These are phyloP conservation scores for Phytophthora sp. DNA, from an alignment of 352 stramenopile species.

Conservation along the genomic window DNA sequence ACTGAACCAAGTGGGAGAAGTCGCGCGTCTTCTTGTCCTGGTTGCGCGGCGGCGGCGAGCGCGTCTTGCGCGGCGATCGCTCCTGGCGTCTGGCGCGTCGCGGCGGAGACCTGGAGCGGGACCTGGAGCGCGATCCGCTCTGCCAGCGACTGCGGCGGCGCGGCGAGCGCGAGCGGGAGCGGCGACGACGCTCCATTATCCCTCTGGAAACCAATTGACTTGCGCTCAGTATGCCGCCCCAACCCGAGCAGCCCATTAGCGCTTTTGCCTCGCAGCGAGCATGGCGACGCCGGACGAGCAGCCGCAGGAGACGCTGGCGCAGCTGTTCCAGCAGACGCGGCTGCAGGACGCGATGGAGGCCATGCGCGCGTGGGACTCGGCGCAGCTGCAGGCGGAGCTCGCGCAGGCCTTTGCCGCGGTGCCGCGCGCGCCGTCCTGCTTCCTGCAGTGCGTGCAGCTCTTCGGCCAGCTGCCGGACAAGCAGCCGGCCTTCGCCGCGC, in stretches of 20 bases:
- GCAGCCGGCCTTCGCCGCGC: constrained; percentile 15
- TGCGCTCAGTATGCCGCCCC: constrained; percentile 12
- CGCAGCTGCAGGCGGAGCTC: constrained; percentile 37
- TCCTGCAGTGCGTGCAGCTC: constrained; percentile 46
- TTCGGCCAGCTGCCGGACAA: constrained; percentile 33
- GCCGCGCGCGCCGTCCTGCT: constrained; percentile 34
- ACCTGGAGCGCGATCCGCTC: constrained; percentile 12
- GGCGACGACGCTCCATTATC: constrained; percentile 16
- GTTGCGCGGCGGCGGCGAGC: constrained; percentile 16
- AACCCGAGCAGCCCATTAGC: constrained; percentile 3
- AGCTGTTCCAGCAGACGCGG: constrained; percentile 39
- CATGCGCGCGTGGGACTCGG: constrained; percentile 45
- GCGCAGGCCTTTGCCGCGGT: constrained; percentile 38
- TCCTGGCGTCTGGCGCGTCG: not conserved
- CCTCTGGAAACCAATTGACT: constrained; percentile 25
- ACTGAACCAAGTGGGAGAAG: constrained; percentile 66
- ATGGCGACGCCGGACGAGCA: not conserved
- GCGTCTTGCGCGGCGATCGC: not conserved
- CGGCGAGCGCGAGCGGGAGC: constrained; percentile 28
- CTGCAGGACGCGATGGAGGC: constrained; percentile 31
- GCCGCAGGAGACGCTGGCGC: constrained; percentile 29
- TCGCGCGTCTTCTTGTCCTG: constrained; percentile 56
- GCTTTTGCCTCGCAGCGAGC: not conserved
- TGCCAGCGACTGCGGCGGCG: constrained; percentile 27
- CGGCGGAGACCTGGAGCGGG: constrained; percentile 18